Evolutionary conservation across 192 early-diverging fungal species (phyloP).

Genomic region (Funneliformis mosseae): DNA sequence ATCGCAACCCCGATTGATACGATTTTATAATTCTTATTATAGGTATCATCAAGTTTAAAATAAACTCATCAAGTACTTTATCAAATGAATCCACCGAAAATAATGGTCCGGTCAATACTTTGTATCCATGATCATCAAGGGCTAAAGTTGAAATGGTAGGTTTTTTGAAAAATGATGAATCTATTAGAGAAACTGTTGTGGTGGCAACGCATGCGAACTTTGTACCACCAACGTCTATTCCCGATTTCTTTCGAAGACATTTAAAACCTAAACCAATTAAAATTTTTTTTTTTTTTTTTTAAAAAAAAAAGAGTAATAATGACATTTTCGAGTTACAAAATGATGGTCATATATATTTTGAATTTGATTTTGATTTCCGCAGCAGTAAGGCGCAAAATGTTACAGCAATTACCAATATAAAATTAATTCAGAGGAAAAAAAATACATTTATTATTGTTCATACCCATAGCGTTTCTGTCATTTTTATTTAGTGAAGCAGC

Average conservation of each 20-base stretch:
- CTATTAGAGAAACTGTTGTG: neutral
- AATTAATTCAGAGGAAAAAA: too few relatives aligned
- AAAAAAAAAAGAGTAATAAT: too few relatives aligned
- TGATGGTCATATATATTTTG: too few relatives aligned
- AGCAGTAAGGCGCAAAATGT: too few relatives aligned
- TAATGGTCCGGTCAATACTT: neutral
- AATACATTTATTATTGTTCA: too few relatives aligned
- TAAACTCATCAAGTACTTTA: neutral
- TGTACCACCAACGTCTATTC: neutral
- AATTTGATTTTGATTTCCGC: too few relatives aligned
- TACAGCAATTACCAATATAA: too few relatives aligned
- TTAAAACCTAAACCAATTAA: too few relatives aligned
- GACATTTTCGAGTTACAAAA: too few relatives aligned
- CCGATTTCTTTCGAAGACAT: neutral
- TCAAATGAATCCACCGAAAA: neutral
- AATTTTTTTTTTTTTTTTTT: neutral
- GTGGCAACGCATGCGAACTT: neutral
- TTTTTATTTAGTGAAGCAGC: too few relatives aligned
- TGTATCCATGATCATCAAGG: neutral
- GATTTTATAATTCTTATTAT: neutral
- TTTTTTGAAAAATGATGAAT: neutral
- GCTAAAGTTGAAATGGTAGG: neutral
- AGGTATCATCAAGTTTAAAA: neutral
- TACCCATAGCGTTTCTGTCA: too few relatives aligned
- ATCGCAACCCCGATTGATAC: neutral